These are phyloP conservation scores for Brassica incana DNA, from an alignment of 345 rosid species.

Conservation along the genomic window DNA sequence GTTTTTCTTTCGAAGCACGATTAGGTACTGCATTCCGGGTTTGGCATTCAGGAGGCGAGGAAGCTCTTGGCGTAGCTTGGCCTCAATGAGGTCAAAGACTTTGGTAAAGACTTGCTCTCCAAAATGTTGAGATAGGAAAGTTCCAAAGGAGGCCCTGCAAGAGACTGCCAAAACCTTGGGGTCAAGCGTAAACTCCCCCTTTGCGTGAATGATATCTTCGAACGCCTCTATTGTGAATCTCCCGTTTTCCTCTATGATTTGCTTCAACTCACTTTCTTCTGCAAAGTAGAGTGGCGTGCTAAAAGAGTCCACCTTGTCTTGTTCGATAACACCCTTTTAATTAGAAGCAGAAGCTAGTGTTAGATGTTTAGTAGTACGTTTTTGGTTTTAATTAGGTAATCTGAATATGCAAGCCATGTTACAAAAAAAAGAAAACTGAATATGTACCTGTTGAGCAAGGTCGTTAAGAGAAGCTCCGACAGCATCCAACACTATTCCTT, in stretches of 20 bases:
- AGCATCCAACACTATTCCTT: too few species aligned
- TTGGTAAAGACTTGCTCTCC: not conserved
- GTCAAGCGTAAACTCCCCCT: slow-evolving; percentile 4
- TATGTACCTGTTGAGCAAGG: too few species aligned
- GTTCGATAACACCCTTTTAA: slow-evolving; percentile 29
- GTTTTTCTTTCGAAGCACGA: too few species aligned
- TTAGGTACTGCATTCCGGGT: slow-evolving; percentile 29
- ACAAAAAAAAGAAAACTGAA: not conserved
- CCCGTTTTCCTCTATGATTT: slow-evolving; percentile 17
- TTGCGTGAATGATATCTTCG: slow-evolving; percentile 22
- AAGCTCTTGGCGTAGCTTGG: too few species aligned
- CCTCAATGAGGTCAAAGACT: too few species aligned
- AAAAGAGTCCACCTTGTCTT: slow-evolving; percentile 31
- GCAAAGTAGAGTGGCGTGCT: slow-evolving; percentile 23
- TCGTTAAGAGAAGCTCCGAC: too few species aligned
- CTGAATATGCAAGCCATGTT: not conserved
- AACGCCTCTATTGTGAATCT: slow-evolving; percentile 25
- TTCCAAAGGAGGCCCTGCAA: slow-evolving; percentile 5
- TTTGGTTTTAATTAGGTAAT: not conserved
- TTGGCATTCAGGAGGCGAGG: slow-evolving; percentile 10
- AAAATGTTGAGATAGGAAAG: slow-evolving; percentile 10
- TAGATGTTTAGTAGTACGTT: not conserved
- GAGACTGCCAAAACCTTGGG: slow-evolving; percentile 19
- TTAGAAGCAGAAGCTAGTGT: not conserved
- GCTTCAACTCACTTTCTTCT: slow-evolving; percentile 2